Evolutionary conservation across 805 yeast species (phyloP).

Genomic region (Starmerella asiatica): DNA sequence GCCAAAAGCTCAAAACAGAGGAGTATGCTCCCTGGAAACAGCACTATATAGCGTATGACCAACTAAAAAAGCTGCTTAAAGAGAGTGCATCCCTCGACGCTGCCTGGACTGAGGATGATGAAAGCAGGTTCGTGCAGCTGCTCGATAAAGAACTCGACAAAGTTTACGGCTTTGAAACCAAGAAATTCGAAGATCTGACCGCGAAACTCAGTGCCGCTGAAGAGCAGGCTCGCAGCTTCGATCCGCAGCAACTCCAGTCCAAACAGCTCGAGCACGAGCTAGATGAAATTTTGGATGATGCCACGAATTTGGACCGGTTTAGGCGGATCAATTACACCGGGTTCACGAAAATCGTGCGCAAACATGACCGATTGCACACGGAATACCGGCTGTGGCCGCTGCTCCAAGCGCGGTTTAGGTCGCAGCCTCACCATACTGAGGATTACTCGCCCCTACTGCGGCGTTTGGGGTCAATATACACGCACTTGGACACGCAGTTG

Average conservation of each 20-base stretch:
- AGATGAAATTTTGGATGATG: constrained; percentile 58
- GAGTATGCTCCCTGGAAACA: constrained; percentile 81
- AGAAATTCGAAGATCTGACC: constrained; percentile 56
- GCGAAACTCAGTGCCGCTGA: constrained; percentile 54
- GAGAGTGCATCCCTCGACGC: constrained; percentile 34
- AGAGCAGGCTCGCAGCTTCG: constrained; percentile 33
- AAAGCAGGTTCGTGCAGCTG: constrained; percentile 62
- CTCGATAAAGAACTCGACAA: constrained; percentile 82
- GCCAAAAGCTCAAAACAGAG: constrained; percentile 68
- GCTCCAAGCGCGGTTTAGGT: constrained; percentile 72
- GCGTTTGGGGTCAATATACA: constrained; percentile 63
- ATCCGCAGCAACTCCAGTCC: constrained; percentile 28
- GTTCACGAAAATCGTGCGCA: constrained; percentile 83
- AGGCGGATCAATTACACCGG: constrained; percentile 90
- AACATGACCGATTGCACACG: constrained; percentile 85
- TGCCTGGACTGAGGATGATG: constrained; percentile 68
- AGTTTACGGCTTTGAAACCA: constrained; percentile 72
- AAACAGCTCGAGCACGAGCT: constrained; percentile 49
- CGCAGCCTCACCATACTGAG: constrained; percentile 84
- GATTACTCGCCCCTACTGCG: constrained; percentile 85
- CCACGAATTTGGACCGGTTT: constrained; percentile 80
- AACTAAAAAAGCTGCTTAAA: constrained; percentile 68
- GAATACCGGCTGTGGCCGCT: constrained; percentile 82
- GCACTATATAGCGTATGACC: constrained; percentile 83
- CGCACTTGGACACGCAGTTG: constrained; percentile 64